Evolutionary conservation across 2,329 filamentous ascomycete genomes (phyloP).

Genomic region (Paecilomyces dactylethromorphus): DNA sequence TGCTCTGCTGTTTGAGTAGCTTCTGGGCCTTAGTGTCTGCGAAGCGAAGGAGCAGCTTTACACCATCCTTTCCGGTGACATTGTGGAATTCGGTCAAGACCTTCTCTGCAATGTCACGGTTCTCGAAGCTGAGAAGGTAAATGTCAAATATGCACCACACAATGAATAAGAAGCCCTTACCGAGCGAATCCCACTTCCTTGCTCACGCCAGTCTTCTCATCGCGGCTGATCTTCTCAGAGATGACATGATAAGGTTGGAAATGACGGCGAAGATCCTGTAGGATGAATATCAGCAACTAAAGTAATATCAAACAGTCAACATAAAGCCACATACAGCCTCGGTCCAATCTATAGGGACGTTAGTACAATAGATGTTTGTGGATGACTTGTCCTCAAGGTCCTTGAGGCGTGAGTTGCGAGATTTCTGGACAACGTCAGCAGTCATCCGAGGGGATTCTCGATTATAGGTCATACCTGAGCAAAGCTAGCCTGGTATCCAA

Average conservation of each 20-base stretch:
- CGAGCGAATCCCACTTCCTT: constrained; percentile 96
- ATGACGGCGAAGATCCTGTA: constrained; percentile 65
- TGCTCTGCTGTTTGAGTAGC: constrained; percentile 90
- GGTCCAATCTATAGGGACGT: constrained; percentile 84
- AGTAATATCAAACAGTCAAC: not conserved
- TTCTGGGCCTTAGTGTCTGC: constrained; percentile 97
- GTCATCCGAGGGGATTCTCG: not conserved
- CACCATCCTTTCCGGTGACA: constrained; percentile 66
- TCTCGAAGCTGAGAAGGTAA: constrained; percentile 64
- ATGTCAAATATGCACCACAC: constrained; percentile 3
- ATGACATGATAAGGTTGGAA: constrained; percentile 58
- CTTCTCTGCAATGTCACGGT: constrained; percentile 80
- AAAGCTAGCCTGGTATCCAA: constrained; percentile 96
- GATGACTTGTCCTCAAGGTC: constrained; percentile 83
- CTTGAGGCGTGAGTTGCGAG: constrained; percentile 96
- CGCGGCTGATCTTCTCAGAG: constrained; percentile 91
- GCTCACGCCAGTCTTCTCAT: constrained; percentile 77
- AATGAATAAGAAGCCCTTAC: constrained; percentile 45
- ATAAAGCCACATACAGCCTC: constrained; percentile 63
- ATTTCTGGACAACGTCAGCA: constrained; percentile 59
- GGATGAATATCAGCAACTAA: not conserved
- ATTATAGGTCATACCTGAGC: constrained; percentile 59
- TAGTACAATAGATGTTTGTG: constrained; percentile 97
- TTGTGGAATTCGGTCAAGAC: constrained; percentile 86
- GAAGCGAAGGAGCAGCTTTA: constrained; percentile 89